Percentiles rank a stretch among this genome's conserved stretches.
Conservation (phyloP, 1,284 basidiomycete genomes). For the Stygiomarasmius scandens region DNA sequence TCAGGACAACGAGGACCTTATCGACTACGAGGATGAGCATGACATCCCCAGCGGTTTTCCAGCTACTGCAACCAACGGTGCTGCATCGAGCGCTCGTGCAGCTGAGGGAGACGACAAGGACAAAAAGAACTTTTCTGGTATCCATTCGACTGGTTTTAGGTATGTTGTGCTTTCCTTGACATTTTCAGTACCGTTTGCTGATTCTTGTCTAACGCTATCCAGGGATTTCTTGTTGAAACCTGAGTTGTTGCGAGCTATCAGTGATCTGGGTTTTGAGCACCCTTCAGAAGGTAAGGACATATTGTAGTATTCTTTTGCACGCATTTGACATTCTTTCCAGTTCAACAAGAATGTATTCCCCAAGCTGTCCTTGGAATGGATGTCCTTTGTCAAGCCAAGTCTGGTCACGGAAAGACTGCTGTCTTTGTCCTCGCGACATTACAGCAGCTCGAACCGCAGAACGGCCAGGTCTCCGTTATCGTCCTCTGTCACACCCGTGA, state of each 20-base stretch:
- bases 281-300: constrained; percentile 89
- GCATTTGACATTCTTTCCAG: constrained; percentile 42
- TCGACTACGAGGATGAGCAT: constrained; percentile 96
- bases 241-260: constrained; percentile 95
- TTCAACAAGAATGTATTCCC: constrained; percentile 99
- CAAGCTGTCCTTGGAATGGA: constrained; percentile 99
- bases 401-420: constrained; percentile 99
- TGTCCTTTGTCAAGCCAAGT: constrained; percentile 99
- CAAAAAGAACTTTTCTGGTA: constrained; percentile 97
- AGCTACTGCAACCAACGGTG: constrained; percentile 53
- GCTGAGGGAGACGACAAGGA: constrained; percentile 79
- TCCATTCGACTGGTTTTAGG: constrained; percentile 96
- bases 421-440: constrained; percentile 98
- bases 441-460: constrained; percentile 98
- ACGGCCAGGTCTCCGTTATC: constrained; percentile 97
- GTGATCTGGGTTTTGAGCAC: constrained; percentile 99
- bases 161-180: constrained; percentile 36
- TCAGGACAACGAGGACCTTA: constrained; percentile 83
- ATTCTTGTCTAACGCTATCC: constrained; percentile 12
- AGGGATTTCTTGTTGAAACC: constrained; percentile 98
- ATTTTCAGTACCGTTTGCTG: constrained; percentile 6
- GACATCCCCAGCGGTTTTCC: constrained; percentile 72
- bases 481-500: constrained; percentile 99
- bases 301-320: neutral
- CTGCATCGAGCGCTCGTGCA: constrained; percentile 50